Percentiles rank a stretch among this genome's conserved stretches.
These are phyloP conservation scores for Trichoderma simmonsii DNA, from an alignment of 2,329 filamentous ascomycete species.

Conservation along the genomic window DNA sequence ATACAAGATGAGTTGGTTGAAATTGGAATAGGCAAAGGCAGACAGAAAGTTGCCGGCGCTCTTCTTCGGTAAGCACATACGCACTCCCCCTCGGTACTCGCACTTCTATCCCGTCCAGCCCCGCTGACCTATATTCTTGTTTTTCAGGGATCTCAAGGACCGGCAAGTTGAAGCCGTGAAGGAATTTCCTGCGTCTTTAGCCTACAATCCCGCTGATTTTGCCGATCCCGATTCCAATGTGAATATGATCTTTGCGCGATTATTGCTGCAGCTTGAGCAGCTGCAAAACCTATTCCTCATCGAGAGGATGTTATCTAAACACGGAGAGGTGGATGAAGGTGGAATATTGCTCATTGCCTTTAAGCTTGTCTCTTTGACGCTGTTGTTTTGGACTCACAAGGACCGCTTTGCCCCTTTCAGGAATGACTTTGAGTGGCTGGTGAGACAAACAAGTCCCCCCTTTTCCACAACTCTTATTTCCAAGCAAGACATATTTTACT, in stretches of 20 bases:
- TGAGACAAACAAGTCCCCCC: slow-evolving; percentile 26
- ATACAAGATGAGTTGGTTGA: slow-evolving; percentile 59
- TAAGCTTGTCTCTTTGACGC: slow-evolving; percentile 45
- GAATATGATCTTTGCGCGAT: slow-evolving; percentile 39
- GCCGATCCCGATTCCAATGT: slow-evolving; percentile 31
- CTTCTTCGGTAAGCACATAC: background rate
- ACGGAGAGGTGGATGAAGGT: slow-evolving; percentile 36
- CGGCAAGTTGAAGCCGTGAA: background rate
- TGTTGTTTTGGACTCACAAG: slow-evolving; percentile 49
- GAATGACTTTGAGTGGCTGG: slow-evolving; percentile 49
- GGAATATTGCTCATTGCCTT: slow-evolving; percentile 44
- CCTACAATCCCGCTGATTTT: slow-evolving; percentile 38
- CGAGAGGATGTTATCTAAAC: slow-evolving; percentile 52
- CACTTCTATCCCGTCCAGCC: background rate
- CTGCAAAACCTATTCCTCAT: slow-evolving; percentile 58
- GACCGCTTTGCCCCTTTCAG: slow-evolving; percentile 42
- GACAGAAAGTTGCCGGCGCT: slow-evolving; percentile 4
- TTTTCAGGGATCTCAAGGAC: slow-evolving; percentile 1
- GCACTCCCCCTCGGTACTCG: no score
- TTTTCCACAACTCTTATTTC: background rate
- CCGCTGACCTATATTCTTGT: background rate
- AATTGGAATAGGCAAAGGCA: slow-evolving; percentile 44
- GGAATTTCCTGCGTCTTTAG: slow-evolving; percentile 35
- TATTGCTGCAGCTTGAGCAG: slow-evolving; percentile 48
- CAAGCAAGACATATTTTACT: background rate